These are phyloP conservation scores for Yamadazyma pseudoaaseri DNA, from an alignment of 1,139 yeast species.

Conservation along the genomic window DNA sequence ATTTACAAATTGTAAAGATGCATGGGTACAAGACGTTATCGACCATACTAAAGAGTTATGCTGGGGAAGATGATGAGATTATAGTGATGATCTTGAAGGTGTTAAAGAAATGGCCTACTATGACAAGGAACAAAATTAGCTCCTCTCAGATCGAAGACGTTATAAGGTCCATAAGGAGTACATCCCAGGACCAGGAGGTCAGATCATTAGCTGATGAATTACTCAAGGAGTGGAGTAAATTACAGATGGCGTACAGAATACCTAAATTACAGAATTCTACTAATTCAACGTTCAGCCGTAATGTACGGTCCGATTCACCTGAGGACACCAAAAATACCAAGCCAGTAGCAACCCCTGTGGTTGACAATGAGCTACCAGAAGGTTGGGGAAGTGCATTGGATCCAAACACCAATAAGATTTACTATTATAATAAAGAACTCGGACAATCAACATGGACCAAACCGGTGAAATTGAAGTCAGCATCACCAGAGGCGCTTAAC, in stretches of 20 bases:
- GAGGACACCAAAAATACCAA: constrained; percentile 8
- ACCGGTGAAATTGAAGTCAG: constrained; percentile 7
- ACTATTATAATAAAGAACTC: constrained; percentile 53
- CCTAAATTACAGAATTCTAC: constrained; percentile 42
- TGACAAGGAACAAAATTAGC: constrained; percentile 80
- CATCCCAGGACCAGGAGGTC: constrained; percentile 31
- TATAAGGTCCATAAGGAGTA: constrained; percentile 44
- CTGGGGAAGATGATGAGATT: constrained; percentile 33
- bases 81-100: constrained; percentile 53
- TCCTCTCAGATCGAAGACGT: constrained; percentile 73
- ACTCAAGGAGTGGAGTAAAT: constrained; percentile 66
- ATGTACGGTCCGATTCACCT: constrained; percentile 23
- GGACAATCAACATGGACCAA: constrained; percentile 57
- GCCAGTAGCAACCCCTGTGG: constrained; percentile 10
- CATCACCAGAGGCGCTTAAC: neutral
- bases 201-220: constrained; percentile 41
- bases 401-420: constrained; percentile 35
- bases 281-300: neutral
- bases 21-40: constrained; percentile 88
- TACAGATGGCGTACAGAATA: constrained; percentile 82
- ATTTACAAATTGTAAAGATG: constrained; percentile 62
- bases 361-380: constrained; percentile 33
- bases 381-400: constrained; percentile 57
- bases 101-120: constrained; percentile 71
- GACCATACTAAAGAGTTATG: constrained; percentile 48